Percentiles rank a stretch among this genome's conserved stretches.
phyloP scores from a whole-genome alignment of 495 filamentous ascomycete species.

The Venustampulla echinocandica region DNA sequence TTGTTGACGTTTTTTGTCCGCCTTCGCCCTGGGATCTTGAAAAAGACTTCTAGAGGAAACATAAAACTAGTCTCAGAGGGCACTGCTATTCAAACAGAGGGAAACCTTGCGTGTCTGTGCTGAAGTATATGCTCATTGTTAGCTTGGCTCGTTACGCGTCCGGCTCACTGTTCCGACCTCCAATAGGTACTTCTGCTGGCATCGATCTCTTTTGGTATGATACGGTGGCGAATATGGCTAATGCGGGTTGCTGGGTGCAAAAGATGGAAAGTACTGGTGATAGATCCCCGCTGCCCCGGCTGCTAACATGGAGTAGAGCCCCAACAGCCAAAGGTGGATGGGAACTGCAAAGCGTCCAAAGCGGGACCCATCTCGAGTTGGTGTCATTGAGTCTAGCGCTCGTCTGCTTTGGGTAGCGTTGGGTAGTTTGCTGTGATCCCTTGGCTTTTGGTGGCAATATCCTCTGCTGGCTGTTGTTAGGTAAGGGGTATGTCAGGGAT shows the following conservation, averaged over 20 bases:
- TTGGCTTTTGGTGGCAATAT: conserved; percentile 12
- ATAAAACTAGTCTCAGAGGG: conserved; percentile 79
- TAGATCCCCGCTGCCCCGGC: conserved; percentile 9
- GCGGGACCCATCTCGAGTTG: conserved; percentile 90
- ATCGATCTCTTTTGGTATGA: conserved; percentile 10
- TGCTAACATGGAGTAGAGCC: conserved; percentile 9
- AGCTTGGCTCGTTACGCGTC: conserved; percentile 27
- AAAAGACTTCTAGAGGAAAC: conserved; percentile 57
- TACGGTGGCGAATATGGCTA: conserved; percentile 1
- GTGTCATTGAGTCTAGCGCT: conserved; percentile 92
- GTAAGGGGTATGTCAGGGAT: conserved; percentile 23
- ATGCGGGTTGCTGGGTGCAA: conserved; percentile 2
- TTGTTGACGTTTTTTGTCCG: conserved; percentile 82
- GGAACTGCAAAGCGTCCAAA: conserved; percentile 19
- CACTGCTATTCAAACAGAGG: conserved; percentile 68
- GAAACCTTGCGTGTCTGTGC: conserved; percentile 12
- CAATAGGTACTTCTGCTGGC: conserved; percentile 31
- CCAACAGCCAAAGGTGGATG: background rate
- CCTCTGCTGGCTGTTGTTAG: conserved; percentile 11
- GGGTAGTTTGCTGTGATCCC: conserved; percentile 14
- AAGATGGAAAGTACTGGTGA: conserved; percentile 31
- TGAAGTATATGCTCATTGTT: conserved; percentile 17
- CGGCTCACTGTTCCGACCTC: conserved; percentile 27
- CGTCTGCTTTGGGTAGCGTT: conserved; percentile 49
- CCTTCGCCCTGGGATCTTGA: conserved; percentile 33